Evolutionary conservation across 441 rosid genomes (phyloP).

Genomic region (Brassica hybrid): DNA sequence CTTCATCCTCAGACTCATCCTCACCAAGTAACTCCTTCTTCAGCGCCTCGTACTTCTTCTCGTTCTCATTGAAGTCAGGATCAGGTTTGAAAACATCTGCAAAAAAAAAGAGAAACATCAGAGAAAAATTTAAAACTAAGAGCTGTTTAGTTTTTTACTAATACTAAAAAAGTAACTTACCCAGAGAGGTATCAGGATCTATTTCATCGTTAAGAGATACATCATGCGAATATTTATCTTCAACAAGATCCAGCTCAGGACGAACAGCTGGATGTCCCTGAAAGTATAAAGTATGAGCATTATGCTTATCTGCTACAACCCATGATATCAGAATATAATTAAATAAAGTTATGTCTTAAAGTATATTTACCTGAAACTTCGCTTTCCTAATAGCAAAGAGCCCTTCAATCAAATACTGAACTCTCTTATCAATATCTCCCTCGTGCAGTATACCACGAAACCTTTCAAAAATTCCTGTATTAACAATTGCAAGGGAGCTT

Average conservation of each 20-base stretch:
- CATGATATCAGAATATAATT: slow-evolving; percentile 15
- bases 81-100: slow-evolving; percentile 88
- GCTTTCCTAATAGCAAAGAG: slow-evolving; percentile 85
- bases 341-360: background rate
- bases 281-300: slow-evolving; percentile 30
- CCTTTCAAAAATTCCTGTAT: slow-evolving; percentile 87
- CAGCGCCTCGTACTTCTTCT: slow-evolving; percentile 82
- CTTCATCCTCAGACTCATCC: slow-evolving; percentile 90
- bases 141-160: background rate
- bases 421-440: slow-evolving; percentile 97
- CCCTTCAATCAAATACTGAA: slow-evolving; percentile 89
- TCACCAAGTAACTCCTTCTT: slow-evolving; percentile 86
- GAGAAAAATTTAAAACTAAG: slow-evolving; percentile 2
- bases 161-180: slow-evolving; percentile 47
- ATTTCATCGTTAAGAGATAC: slow-evolving; percentile 74
- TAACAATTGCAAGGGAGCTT: slow-evolving; percentile 29
- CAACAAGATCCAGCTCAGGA: slow-evolving; percentile 90
- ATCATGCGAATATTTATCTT: slow-evolving; percentile 84
- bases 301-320: too few species aligned
- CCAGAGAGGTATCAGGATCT: slow-evolving; percentile 75
- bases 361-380: slow-evolving; percentile 72
- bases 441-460: slow-evolving; percentile 96
- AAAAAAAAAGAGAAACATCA: slow-evolving; percentile 32
- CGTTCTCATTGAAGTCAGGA: slow-evolving; percentile 81
- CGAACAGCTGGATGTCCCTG: slow-evolving; percentile 95